These are phyloP conservation scores for Pseudovirgaria hyperparasitica DNA, from an alignment of 2,329 filamentous ascomycete species.

Conservation along the genomic window DNA sequence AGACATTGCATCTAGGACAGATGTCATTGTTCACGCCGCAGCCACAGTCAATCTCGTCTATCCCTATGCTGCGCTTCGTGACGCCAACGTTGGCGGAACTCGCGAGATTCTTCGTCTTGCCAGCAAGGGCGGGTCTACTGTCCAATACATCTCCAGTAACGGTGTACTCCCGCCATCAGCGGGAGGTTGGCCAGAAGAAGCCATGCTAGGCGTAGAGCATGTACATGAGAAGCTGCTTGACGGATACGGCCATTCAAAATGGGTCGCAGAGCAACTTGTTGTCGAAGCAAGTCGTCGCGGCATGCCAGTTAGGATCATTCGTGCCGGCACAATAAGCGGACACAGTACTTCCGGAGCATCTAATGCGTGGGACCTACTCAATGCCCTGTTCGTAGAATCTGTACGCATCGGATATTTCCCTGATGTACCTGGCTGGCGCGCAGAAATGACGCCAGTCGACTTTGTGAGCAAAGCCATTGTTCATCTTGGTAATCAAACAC, in stretches of 20 bases:
- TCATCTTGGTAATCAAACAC: constrained; percentile 51
- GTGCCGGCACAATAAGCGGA: constrained; percentile 65
- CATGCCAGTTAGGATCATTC: constrained; percentile 57
- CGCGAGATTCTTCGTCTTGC: constrained; percentile 62
- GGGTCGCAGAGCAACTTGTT: constrained; percentile 67
- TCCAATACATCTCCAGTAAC: constrained; percentile 71
- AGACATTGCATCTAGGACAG: constrained; percentile 48
- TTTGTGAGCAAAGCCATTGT: constrained; percentile 66
- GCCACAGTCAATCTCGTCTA: constrained; percentile 74
- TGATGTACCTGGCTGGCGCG: constrained; percentile 60
- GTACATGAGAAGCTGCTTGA: constrained; percentile 58
- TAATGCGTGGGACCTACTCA: constrained; percentile 67
- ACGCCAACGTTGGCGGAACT: constrained; percentile 68
- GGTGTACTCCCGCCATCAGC: constrained; percentile 59
- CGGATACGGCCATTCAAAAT: constrained; percentile 70
- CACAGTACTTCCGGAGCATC: constrained; percentile 63
- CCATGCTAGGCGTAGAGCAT: constrained; percentile 52
- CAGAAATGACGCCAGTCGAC: constrained; percentile 77
- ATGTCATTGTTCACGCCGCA: constrained; percentile 66
- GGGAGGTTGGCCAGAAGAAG: constrained; percentile 58
- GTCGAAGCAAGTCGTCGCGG: constrained; percentile 56
- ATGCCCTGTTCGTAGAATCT: constrained; percentile 64
- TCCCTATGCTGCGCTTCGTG: constrained; percentile 63
- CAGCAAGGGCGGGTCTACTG: constrained; percentile 51
- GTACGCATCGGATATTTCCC: constrained; percentile 59